A percentile compares a stretch with the other conserved stretches of the same genome.
These are phyloP conservation scores for Mucor circinelloides DNA, from an alignment of 371 early-diverging fungal genomes.

Conservation along the genomic window DNA sequence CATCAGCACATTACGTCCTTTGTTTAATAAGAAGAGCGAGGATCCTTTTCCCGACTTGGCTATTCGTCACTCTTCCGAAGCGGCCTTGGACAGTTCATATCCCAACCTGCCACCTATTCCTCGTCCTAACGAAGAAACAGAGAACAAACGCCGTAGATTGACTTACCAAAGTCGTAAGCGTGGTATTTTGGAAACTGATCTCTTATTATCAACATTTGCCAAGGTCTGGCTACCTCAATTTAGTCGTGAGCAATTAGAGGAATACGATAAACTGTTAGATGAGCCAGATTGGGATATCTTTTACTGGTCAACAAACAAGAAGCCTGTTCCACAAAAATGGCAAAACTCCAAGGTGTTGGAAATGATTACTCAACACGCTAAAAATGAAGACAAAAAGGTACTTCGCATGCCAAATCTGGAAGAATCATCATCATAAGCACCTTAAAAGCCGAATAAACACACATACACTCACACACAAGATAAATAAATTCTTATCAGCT, in stretches of 20 bases:
- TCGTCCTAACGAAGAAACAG: conserved; percentile 65
- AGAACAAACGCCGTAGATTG: conserved; percentile 80
- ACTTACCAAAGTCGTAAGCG: conserved; percentile 91
- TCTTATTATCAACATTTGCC: conserved; percentile 90
- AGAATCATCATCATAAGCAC: conserved; percentile 2
- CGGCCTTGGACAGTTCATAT: conserved; percentile 53
- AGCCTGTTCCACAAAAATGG: conserved; percentile 63
- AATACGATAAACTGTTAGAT: conserved; percentile 85
- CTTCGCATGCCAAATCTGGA: conserved; percentile 78
- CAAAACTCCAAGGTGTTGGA: conserved; percentile 57
- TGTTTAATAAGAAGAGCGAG: neutral
- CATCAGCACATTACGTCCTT: neutral
- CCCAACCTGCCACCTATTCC: conserved; percentile 65
- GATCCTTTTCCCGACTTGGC: conserved; percentile 53
- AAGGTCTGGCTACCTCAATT: conserved; percentile 61
- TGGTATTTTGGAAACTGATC: conserved; percentile 93
- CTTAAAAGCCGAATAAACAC: neutral
- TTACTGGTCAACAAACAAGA: conserved; percentile 85
- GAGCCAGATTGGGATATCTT: conserved; percentile 97
- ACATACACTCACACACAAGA: neutral
- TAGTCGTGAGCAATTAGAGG: conserved; percentile 59
- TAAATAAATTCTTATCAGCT: conserved; percentile 15
- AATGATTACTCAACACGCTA: conserved; percentile 66
- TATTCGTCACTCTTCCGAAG: conserved; percentile 50
- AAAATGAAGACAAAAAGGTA: conserved; percentile 69